These are phyloP conservation scores for Aspergillus luchuensis DNA, from an alignment of 2,329 filamentous ascomycete genomes.

Conservation along the genomic window DNA sequence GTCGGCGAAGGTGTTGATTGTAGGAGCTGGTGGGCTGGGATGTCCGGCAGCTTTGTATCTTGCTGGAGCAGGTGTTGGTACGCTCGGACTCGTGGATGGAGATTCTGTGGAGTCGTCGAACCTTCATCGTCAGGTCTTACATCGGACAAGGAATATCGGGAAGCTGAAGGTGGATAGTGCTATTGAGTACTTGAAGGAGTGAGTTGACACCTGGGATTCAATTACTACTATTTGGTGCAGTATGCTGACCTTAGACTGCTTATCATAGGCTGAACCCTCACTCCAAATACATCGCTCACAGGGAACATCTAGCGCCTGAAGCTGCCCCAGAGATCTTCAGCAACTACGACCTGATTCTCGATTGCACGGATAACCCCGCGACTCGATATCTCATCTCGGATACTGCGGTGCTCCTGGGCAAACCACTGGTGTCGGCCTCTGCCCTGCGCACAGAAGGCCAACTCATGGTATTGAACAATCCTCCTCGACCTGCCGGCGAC, in stretches of 20 bases:
- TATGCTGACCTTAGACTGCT: slow-evolving; percentile 12
- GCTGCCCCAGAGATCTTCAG: slow-evolving; percentile 68
- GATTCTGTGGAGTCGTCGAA: slow-evolving; percentile 89
- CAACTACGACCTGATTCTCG: slow-evolving; percentile 79
- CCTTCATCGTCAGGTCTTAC: slow-evolving; percentile 86
- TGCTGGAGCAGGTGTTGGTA: slow-evolving; percentile 83
- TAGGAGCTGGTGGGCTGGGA: slow-evolving; percentile 86
- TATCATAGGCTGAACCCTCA: slow-evolving; percentile 68
- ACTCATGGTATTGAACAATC: slow-evolving; percentile 83
- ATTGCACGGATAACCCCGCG: slow-evolving; percentile 92
- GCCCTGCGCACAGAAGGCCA: slow-evolving; percentile 88
- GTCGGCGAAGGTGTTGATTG: slow-evolving; percentile 70
- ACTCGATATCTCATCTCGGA: slow-evolving; percentile 93
- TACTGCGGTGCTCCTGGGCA: slow-evolving; percentile 75
- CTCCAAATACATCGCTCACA: slow-evolving; percentile 64
- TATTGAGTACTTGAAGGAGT: slow-evolving; percentile 60
- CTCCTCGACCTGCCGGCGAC: slow-evolving; percentile 63
- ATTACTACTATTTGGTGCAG: neutral
- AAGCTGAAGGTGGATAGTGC: slow-evolving; percentile 80
- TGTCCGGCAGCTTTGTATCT: slow-evolving; percentile 93
- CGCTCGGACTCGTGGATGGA: slow-evolving; percentile 80
- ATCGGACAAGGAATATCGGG: slow-evolving; percentile 70
- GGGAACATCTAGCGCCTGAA: slow-evolving; percentile 65
- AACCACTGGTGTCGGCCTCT: slow-evolving; percentile 84
- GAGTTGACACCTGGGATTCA: slow-evolving; percentile 17